Evolutionary conservation across 805 yeast species (phyloP).

Genomic region (Nakazawaea ishiwadae): DNA sequence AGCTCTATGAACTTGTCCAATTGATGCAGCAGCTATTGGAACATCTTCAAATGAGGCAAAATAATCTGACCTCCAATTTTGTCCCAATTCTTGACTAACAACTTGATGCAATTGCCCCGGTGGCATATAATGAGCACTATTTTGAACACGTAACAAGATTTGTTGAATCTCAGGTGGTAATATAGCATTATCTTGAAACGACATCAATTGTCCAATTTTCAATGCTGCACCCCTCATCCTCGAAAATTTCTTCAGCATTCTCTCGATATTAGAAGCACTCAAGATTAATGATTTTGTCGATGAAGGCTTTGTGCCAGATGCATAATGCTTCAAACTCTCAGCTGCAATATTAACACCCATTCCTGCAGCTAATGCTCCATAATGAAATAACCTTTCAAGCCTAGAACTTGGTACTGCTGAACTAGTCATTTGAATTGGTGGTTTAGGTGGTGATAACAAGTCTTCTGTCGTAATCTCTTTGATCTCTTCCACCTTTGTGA

Average conservation of each 20-base stretch:
- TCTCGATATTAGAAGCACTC: conserved; percentile 78
- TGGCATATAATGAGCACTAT: conserved; percentile 96
- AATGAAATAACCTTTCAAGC: conserved; percentile 86
- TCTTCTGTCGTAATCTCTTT: neutral
- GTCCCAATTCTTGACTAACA: conserved; percentile 69
- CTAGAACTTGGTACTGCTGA: conserved; percentile 85
- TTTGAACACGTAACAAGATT: conserved; percentile 80
- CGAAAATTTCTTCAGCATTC: conserved; percentile 82
- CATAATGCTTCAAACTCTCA: conserved; percentile 69
- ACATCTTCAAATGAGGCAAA: conserved; percentile 76
- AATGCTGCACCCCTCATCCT: conserved; percentile 99
- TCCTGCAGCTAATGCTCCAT: conserved; percentile 88
- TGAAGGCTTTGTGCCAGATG: conserved; percentile 45
- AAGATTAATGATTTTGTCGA: conserved; percentile 57
- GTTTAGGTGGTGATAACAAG: conserved; percentile 15
- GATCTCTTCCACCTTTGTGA: conserved; percentile 11
- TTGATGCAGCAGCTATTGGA: conserved; percentile 96
- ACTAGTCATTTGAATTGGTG: conserved; percentile 45
- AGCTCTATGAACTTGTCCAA: conserved; percentile 94
- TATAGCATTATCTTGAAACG: conserved; percentile 86
- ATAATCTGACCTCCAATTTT: conserved; percentile 62
- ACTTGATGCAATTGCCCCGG: conserved; percentile 79
- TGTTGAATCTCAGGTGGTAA: conserved; percentile 82
- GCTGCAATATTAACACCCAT: conserved; percentile 80
- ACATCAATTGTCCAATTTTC: conserved; percentile 94